A percentile compares a stretch with the other conserved stretches of the same genome.
phyloP scores from a whole-genome alignment of 352 stramenopile genomes.

The Globisporangium radiosum region DNA sequence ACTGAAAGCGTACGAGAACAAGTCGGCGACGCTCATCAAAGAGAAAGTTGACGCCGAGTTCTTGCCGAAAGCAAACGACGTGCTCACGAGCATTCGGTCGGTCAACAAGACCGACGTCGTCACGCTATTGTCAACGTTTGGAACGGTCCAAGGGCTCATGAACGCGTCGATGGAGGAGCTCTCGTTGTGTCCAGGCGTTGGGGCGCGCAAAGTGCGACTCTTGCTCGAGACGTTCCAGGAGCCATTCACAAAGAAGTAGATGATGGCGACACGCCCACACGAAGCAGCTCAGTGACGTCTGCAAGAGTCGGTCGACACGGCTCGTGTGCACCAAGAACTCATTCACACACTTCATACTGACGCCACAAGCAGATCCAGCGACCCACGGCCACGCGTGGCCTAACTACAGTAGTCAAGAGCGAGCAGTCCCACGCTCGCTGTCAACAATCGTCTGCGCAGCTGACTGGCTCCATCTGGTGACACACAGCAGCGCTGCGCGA shows the following conservation, averaged over 20 bases:
- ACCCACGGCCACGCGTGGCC: too few relatives aligned
- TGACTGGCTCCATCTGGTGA: too few relatives aligned
- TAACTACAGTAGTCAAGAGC: too few relatives aligned
- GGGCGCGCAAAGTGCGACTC: constrained; percentile 92
- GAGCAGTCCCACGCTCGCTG: too few relatives aligned
- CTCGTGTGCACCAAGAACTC: too few relatives aligned
- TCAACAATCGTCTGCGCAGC: too few relatives aligned
- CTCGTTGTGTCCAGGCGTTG: constrained; percentile 90
- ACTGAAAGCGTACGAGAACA: constrained; percentile 94
- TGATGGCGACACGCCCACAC: too few relatives aligned
- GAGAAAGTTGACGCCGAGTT: constrained; percentile 91
- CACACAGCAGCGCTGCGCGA: too few relatives aligned
- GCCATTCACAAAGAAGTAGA: constrained; percentile 81
- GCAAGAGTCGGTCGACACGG: background rate
- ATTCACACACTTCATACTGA: too few relatives aligned
- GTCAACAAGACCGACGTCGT: constrained; percentile 96
- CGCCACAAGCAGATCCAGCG: too few relatives aligned
- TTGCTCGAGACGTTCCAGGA: constrained; percentile 93
- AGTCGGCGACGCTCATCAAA: constrained; percentile 92
- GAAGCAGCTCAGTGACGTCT: too few relatives aligned
- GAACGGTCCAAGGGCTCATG: constrained; percentile 79
- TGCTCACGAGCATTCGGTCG: constrained; percentile 84
- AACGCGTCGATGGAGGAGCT: constrained; percentile 92
- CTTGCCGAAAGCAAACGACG: constrained; percentile 87
- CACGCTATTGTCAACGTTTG: constrained; percentile 91